Evolutionary conservation across 192 early-diverging fungal genomes (phyloP).

Genomic region (Coemansia biformis): DNA sequence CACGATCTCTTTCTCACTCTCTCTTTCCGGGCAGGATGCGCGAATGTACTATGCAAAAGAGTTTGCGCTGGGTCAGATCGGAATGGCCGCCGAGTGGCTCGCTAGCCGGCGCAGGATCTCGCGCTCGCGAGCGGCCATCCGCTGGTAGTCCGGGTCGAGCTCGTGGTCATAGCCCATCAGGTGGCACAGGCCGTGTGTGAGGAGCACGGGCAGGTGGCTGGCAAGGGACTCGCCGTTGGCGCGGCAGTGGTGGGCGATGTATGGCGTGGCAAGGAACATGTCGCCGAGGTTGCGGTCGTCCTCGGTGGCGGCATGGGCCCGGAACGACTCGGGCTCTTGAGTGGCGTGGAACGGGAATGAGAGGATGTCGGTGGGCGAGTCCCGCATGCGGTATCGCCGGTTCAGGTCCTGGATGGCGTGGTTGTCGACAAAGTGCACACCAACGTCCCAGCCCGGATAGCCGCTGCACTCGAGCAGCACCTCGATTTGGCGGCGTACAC

Average conservation of each 20-base stretch:
- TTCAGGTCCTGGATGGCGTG: constrained; percentile 51
- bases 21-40: not conserved
- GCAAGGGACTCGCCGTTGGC: constrained; percentile 42
- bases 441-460: constrained; percentile 58
- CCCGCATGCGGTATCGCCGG: constrained; percentile 47
- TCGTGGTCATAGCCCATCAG: constrained; percentile 65
- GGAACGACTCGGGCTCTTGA: constrained; percentile 10
- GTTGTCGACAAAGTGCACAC: constrained; percentile 54
- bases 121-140: constrained; percentile 33
- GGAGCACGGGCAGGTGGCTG: constrained; percentile 53
- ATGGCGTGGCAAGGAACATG: constrained; percentile 56
- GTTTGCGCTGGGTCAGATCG: not conserved
- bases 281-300: constrained; percentile 60
- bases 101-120: constrained; percentile 24
- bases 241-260: constrained; percentile 52
- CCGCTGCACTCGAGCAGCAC: constrained; percentile 49
- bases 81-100: not conserved
- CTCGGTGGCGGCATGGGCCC: constrained; percentile 18
- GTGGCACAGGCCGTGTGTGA: constrained; percentile 63
- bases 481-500: constrained; percentile 28
- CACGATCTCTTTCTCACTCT: not conserved
- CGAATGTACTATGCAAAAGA: too few relatives aligned
- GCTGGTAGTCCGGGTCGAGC: constrained; percentile 41
- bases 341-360: constrained; percentile 61
- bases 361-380: constrained; percentile 58